These are phyloP conservation scores for Marchantia polymorpha DNA, from an alignment of 225 moss, liverwort and hornwort species.

Conservation along the genomic window DNA sequence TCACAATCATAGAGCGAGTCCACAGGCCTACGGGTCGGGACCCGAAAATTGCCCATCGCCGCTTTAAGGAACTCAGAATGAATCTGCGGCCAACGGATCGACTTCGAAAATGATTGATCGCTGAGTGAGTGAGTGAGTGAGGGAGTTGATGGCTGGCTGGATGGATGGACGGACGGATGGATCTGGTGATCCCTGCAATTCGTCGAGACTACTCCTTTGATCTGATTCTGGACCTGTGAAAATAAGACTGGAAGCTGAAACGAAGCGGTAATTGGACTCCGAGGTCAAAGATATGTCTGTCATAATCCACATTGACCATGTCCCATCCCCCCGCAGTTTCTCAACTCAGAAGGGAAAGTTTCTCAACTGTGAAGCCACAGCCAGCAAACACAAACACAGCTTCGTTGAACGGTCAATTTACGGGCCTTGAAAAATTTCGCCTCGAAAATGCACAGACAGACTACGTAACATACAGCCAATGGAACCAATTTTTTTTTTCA, in stretches of 20 bases:
- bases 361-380: background rate
- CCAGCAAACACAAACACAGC: background rate
- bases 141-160: too few species aligned
- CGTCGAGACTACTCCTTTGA: too few species aligned
- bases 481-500: too few species aligned
- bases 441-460: background rate
- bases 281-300: background rate
- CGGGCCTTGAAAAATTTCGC: background rate
- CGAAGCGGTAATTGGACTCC: background rate
- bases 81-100: background rate
- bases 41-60: background rate
- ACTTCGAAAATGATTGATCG: background rate
- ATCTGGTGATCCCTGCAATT: too few species aligned
- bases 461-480: too few species aligned
- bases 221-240: background rate
- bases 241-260: background rate
- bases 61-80: background rate
- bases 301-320: background rate
- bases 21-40: background rate
- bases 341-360: background rate
- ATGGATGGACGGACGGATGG: too few species aligned
- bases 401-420: background rate
- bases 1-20: background rate
- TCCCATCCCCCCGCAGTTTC: background rate
- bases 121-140: too few species aligned